Evolutionary conservation across 108 stramenopile genomes (phyloP), one percentile per base, ranked within the genome.

Genomic region (Skeletonema grethae): DNA sequence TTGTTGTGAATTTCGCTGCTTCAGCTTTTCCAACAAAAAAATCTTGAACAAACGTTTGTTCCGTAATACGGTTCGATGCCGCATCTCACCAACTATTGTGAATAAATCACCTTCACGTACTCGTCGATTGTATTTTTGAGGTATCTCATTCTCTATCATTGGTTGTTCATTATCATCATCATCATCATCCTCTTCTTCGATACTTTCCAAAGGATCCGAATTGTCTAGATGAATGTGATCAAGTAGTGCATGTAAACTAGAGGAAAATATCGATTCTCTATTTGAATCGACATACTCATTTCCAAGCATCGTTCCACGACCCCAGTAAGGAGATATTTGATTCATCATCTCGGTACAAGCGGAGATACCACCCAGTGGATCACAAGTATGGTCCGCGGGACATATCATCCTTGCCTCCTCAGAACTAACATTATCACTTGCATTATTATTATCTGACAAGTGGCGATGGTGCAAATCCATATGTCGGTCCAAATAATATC

Each of bases 291-390:
- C 25, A 30, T 65, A 65, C 12, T 65, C 64, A 25, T 65, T 65
- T 28, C 64, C 64, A 28, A 65, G 7, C 20, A 65, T 18, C 24
- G 64, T 65, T 20, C 64, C 64, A 11, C 12, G 64, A 11, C 64
- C 64, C 20, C 43, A 65, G 36, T 65, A 65, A 15, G 64, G 64
- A 1, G 64, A 65, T 29, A 65, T 65, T 46, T 65, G 64, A 50
- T 46, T 28, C 64, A 65, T 65, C 12, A 5, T 46, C 20, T 65
- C 64, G 11, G 43, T 25, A 28, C 64, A 65, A 9, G 36, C 64
- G 13, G 64, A 46, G 7, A 46, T 65, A 6, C 64, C 64, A 43
- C 64, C 64, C 9, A 65, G 41, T 22, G 41, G 16, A 29, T 65
- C 64, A 30, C 64, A 65, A 13, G 25, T 9, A 46, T 65, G 43